Evolutionary conservation across 2,329 filamentous ascomycete genomes (phyloP), one percentile per base, ranked within the genome.

Genomic region (Colletotrichum trifolii): DNA sequence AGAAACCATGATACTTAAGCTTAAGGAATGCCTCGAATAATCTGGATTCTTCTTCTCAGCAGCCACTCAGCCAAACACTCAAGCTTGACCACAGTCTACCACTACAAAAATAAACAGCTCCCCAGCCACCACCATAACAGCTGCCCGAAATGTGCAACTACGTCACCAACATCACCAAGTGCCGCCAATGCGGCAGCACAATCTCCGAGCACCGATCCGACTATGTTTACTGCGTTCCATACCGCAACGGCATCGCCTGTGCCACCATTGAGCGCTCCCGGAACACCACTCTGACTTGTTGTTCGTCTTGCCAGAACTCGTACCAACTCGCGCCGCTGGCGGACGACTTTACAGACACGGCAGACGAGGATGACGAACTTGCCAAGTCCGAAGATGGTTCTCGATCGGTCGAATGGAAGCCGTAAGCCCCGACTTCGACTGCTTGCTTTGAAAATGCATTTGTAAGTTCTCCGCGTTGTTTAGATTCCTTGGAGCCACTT

Each of bases 291-390:
- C 54, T 66, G 10, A n/a, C 40, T 12, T 60, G 42, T 40, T 66
- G 64, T 17, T 54, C 64, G 10, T 13, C 7, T 7, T 66, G 64
- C 54, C 64, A 66, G 39, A 39, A 36, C 15, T 12, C 64, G 15
- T 66, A 66, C 12, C 85, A 88, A 68, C 75, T 82, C 8, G 77
- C 25, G 4, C 78, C 52, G 84, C 85, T 11, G 79, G 88, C 11
- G 82, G 88, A 66, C 82, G 87, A 69, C 86, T 88, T 50, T 80
- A 88, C 47, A 83, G 82, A 34, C 85, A 88, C 70, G n/a, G 4
- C 4, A 10, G 72, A 85, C 66, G 81, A 87, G 74, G 4, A 39
- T 7, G 48, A 15, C 34, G n/a, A 17, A 8, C 8, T 12, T 12
- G 1, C 8, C 2, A 25, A 25, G 25, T 25, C 25, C 25, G 25